Evolutionary conservation across 805 yeast species (phyloP).

Genomic region (Candida namnaoensis): DNA sequence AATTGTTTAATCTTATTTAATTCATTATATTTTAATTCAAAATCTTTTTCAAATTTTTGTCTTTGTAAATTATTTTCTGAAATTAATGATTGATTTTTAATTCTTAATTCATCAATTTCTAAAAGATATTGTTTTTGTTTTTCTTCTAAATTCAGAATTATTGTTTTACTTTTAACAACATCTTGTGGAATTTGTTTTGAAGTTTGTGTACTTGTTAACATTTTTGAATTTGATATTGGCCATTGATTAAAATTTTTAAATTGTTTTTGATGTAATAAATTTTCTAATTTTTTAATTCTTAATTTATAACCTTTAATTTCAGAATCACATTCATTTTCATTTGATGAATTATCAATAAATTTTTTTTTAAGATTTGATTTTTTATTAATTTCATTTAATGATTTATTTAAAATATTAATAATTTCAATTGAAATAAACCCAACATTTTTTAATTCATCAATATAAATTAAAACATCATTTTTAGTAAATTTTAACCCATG

Average conservation of each 20-base stretch:
- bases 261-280: conserved; percentile 65
- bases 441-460: conserved; percentile 22
- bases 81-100: neutral
- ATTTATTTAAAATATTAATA: conserved; percentile 25
- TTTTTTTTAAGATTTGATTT: conserved; percentile 6
- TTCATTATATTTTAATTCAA: too few species aligned
- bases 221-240: too few species aligned
- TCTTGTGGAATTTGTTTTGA: too few species aligned
- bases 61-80: neutral
- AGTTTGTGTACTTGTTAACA: too few species aligned
- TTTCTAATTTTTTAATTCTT: conserved; percentile 71
- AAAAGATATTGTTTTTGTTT: too few species aligned
- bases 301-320: conserved; percentile 55
- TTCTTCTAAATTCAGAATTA: too few species aligned
- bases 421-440: conserved; percentile 23
- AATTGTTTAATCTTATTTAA: too few species aligned
- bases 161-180: too few species aligned
- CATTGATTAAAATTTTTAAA: conserved; percentile 41
- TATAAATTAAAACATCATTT: conserved; percentile 26
- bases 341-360: neutral
- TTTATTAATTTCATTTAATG: conserved; percentile 27
- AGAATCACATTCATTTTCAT: conserved; percentile 16
- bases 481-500: conserved; percentile 3
- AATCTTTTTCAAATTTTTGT: neutral
- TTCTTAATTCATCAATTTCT: conserved; percentile 20